Base-by-base conservation (phyloP, 257 asterid genomes). In the Solanum chmielewskii region DNA sequence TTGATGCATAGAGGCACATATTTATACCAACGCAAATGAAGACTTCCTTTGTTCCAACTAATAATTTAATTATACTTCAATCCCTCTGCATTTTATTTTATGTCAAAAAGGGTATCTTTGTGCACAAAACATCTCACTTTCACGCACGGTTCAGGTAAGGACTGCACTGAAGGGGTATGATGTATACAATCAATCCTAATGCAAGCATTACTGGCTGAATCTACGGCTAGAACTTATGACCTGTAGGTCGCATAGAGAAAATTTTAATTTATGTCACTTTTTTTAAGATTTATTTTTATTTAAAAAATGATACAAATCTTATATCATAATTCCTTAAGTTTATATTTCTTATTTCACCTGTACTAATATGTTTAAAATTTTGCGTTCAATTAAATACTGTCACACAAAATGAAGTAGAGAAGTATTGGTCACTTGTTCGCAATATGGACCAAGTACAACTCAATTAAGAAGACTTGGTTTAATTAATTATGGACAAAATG, bases 401-500 rank as follows among this genome's bases (percentile, higher is more conserved):
- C 7, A 33, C 4, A 59, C 25, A 78, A 78, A 25, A 78, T 45
- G 59, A 9, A 78, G 27, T 16, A 7, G 13, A 42, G 60, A 81
- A 78, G 25, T 45, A 78, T 78, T 27, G 69, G 29, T 62, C 27
- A 23, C 41, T 25, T 7, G 59, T 31, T 29, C 15, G 33, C 52
- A 29, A 18, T 29, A 69, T 68, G 80, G 78, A n/a, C 68, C 69
- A 37, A 21, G 74, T 69, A 84, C 89, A 84, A 81, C 85, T 81
- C 89, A 84, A 81, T 73, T 81, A 70, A 86, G 27, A 81, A 81
- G 44, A 52, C n/a, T 37, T 66, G 86, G 86, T 85, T 83, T 84
- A 86, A 80, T 33, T 49, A 47, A 80, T 47, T 47, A 16, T 80
- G 27, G 41, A 64, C 68, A 80, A 88, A 66, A 37, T 68, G 83